Evolutionary conservation across 192 early-diverging fungal genomes (phyloP).

Genomic region (Rhizoclosmatium globosum): DNA sequence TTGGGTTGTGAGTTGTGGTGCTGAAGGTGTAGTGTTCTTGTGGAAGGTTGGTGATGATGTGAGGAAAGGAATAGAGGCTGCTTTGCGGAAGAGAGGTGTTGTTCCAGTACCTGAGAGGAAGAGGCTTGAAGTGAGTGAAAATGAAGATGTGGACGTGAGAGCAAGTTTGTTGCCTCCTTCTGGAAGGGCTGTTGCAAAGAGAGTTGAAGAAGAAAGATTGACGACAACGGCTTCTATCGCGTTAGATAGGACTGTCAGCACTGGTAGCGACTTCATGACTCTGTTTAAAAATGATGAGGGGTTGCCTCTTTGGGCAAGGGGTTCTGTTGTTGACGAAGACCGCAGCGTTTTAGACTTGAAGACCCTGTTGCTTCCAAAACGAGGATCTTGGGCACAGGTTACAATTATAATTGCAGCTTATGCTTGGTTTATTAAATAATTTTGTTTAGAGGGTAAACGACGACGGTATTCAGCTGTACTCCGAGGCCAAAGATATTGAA

Average conservation of each 20-base stretch:
- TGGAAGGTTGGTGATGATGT: slow-evolving; percentile 71
- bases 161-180: slow-evolving; percentile 1
- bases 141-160: background rate
- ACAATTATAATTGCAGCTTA: too few relatives aligned
- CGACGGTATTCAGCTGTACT: slow-evolving; percentile 48
- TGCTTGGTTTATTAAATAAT: too few relatives aligned
- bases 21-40: slow-evolving; percentile 79
- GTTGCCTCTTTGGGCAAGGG: slow-evolving; percentile 52
- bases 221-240: background rate
- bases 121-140: background rate
- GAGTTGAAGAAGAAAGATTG: background rate
- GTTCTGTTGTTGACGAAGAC: background rate
- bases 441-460: slow-evolving; percentile 46
- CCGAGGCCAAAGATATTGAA: slow-evolving; percentile 43
- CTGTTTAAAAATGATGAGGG: slow-evolving; percentile 39
- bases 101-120: background rate
- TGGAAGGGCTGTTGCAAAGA: background rate
- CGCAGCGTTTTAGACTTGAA: background rate
- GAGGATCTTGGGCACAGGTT: too few relatives aligned
- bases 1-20: slow-evolving; percentile 71
- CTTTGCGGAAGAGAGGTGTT: slow-evolving; percentile 1
- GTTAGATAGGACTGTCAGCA: background rate
- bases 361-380: slow-evolving; percentile 23
- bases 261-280: slow-evolving; percentile 20
- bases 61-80: slow-evolving; percentile 31